A percentile compares a stretch with the other conserved stretches of the same genome.
Conservation (phyloP, 306 rosid species). For the Medicago lupulina region DNA sequence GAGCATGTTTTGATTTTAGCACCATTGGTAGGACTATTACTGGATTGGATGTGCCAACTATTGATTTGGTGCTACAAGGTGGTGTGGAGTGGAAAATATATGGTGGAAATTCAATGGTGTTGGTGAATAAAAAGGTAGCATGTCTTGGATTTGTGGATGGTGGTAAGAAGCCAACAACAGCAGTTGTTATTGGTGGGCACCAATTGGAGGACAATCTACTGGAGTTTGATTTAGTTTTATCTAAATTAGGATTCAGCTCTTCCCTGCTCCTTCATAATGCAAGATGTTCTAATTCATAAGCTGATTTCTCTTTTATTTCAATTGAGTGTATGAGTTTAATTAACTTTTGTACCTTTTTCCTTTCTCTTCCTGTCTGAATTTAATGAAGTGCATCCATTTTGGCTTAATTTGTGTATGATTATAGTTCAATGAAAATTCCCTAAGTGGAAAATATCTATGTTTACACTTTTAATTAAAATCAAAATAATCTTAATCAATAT, state of each 20-base stretch:
- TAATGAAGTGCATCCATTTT: too few species aligned
- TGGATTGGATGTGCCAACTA: constrained; percentile 41
- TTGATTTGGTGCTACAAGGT: constrained; percentile 35
- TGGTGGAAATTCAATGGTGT: constrained; percentile 50
- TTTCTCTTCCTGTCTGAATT: not conserved
- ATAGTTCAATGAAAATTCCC: too few species aligned
- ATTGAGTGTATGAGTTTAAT: not conserved
- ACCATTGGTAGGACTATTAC: constrained; percentile 6
- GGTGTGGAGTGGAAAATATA: constrained; percentile 34
- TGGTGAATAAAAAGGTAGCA: constrained; percentile 29
- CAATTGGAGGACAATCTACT: constrained; percentile 40
- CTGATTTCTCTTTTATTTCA: not conserved
- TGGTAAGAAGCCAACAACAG: constrained; percentile 20
- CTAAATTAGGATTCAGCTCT: constrained; percentile 35
- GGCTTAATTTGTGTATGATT: too few species aligned
- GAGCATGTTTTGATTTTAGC: constrained; percentile 43
- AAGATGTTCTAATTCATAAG: constrained; percentile 38
- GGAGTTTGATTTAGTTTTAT: constrained; percentile 47
- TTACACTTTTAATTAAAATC: too few species aligned
- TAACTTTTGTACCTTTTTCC: not conserved
- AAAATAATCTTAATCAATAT: too few species aligned
- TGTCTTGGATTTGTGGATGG: constrained; percentile 53
- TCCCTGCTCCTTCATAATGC: constrained; percentile 32
- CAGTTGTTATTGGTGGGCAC: constrained; percentile 41
- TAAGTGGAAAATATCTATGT: too few species aligned